These are phyloP conservation scores for Lotus japonicus DNA, from an alignment of 306 rosid species.

Conservation along the genomic window DNA sequence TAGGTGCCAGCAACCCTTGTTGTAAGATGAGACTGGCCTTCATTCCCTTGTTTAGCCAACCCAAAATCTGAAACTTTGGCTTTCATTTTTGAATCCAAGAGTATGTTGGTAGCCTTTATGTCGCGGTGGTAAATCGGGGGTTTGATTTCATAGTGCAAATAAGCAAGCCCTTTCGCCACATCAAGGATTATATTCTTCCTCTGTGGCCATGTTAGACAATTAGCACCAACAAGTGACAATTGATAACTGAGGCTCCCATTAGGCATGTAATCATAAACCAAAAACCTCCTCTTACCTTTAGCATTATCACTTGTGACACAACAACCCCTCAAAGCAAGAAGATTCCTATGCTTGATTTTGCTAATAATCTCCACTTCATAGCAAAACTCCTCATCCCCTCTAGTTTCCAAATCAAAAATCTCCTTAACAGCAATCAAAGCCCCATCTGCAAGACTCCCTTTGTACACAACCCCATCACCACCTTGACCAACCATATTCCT, in stretches of 20 bases:
- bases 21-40: constrained; percentile 61
- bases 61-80: constrained; percentile 77
- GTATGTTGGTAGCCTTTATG: constrained; percentile 64
- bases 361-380: constrained; percentile 77
- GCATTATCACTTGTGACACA: constrained; percentile 56
- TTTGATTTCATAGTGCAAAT: constrained; percentile 66
- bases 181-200: constrained; percentile 69
- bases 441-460: constrained; percentile 62
- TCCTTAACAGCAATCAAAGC: constrained; percentile 61
- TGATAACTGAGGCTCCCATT: constrained; percentile 59
- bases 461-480: constrained; percentile 66
- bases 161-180: constrained; percentile 75
- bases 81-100: constrained; percentile 58
- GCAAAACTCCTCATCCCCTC: constrained; percentile 69
- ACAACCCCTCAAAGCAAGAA: constrained; percentile 66
- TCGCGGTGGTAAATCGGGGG: constrained; percentile 82
- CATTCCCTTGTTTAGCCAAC: constrained; percentile 59
- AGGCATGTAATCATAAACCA: constrained; percentile 72
- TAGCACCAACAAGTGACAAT: constrained; percentile 27
- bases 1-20: constrained; percentile 82
- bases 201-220: constrained; percentile 64
- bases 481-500: constrained; percentile 68
- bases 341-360: constrained; percentile 75
- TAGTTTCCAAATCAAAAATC: constrained; percentile 41
- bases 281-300: constrained; percentile 57